These are phyloP conservation scores for Cucurbita ficifolia DNA, from an alignment of 306 rosid species.

Conservation along the genomic window DNA sequence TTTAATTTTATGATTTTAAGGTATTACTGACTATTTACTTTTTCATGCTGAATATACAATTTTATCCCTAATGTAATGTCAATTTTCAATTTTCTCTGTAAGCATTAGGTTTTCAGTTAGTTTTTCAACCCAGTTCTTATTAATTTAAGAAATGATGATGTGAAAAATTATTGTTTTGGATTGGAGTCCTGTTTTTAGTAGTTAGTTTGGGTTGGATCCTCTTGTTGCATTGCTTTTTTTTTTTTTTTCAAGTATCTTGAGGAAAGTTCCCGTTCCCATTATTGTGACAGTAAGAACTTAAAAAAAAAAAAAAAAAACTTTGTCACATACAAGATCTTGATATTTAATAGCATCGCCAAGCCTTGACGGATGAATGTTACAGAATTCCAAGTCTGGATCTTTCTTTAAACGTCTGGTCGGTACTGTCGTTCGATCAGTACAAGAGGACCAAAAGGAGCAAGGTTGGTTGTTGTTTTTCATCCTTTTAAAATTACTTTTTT, in stretches of 20 bases:
- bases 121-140: background rate
- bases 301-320: background rate
- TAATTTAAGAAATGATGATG: background rate
- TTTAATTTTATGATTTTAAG: background rate
- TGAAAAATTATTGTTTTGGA: background rate
- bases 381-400: constrained; percentile 69
- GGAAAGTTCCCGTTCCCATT: background rate
- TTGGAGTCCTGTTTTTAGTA: background rate
- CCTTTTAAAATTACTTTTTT: background rate
- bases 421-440: constrained; percentile 86
- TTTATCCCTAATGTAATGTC: background rate
- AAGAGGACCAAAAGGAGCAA: constrained; percentile 83
- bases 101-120: background rate
- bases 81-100: too few species aligned
- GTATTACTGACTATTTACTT: background rate
- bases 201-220: background rate
- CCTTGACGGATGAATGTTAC: constrained; percentile 16
- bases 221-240: background rate
- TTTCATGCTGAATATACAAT: background rate
- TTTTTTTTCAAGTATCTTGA: background rate
- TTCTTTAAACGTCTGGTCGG: constrained; percentile 78
- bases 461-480: constrained; percentile 29
- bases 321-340: background rate
- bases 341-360: background rate
- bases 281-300: background rate